Evolutionary conservation across 2,329 filamentous ascomycete species (phyloP).

Genomic region (Aspergillus tanneri): DNA sequence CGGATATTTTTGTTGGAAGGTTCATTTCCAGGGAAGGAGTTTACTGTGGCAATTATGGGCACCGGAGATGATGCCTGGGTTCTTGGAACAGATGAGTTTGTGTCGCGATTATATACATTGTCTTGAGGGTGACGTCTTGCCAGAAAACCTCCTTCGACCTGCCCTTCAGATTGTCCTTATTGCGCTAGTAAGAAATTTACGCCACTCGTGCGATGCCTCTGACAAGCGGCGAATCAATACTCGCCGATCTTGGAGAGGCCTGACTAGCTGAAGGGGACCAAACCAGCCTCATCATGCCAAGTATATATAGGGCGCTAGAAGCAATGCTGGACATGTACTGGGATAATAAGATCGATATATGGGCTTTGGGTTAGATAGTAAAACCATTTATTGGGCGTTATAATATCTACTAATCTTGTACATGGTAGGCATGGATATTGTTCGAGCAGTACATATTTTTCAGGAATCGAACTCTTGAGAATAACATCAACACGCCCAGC

Average conservation of each 20-base stretch:
- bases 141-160: conserved; percentile 24
- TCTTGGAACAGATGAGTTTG: no score
- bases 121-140: conserved; percentile 23
- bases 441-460: conserved; percentile 47
- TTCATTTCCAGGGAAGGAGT: no score
- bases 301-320: conserved; percentile 30
- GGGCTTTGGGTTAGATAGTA: conserved; percentile 49
- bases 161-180: conserved; percentile 77
- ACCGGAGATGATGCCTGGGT: no score
- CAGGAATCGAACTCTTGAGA: conserved; percentile 31
- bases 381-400: conserved; percentile 14
- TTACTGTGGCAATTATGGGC: no score
- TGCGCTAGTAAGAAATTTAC: conserved; percentile 61
- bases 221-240: conserved; percentile 33
- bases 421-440: conserved; percentile 39
- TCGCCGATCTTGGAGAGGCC: conserved; percentile 51
- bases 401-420: conserved; percentile 6
- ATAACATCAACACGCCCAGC: conserved; percentile 36
- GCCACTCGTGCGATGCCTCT: conserved; percentile 37
- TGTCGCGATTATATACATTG: conserved; percentile 24
- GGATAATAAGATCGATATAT: conserved; percentile 49
- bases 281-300: conserved; percentile 18
- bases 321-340: conserved; percentile 46
- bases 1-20: no score
- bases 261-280: conserved; percentile 37